These are phyloP conservation scores for Syzygium grande DNA, from an alignment of 345 rosid species.

Conservation along the genomic window DNA sequence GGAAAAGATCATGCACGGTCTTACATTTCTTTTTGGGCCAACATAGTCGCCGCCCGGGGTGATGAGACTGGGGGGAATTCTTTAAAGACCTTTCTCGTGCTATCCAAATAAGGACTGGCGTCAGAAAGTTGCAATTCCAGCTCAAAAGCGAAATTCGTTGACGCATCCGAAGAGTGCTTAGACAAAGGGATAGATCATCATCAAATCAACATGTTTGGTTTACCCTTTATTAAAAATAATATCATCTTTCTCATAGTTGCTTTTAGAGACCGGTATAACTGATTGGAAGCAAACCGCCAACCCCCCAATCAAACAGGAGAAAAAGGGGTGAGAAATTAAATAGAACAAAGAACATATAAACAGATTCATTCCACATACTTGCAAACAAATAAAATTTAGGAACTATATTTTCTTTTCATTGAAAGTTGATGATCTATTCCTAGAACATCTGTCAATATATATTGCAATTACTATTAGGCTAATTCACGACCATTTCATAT, in stretches of 20 bases:
- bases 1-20: background rate
- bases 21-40: background rate
- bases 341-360: background rate
- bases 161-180: background rate
- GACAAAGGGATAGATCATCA: background rate
- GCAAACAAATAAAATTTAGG: background rate
- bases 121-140: slow-evolving; percentile 4
- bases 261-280: background rate
- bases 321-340: background rate
- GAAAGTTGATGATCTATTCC: background rate
- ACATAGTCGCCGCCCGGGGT: background rate
- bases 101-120: background rate
- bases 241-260: background rate
- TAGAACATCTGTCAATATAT: background rate
- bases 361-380: background rate
- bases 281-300: background rate
- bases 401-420: background rate
- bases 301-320: background rate
- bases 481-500: background rate
- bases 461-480: background rate
- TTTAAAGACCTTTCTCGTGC: background rate
- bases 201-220: background rate
- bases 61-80: background rate
- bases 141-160: background rate
- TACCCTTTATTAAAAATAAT: background rate